These are phyloP conservation scores for Colletotrichum tropicicola DNA, from an alignment of 2,329 filamentous ascomycete genomes.

Conservation along the genomic window DNA sequence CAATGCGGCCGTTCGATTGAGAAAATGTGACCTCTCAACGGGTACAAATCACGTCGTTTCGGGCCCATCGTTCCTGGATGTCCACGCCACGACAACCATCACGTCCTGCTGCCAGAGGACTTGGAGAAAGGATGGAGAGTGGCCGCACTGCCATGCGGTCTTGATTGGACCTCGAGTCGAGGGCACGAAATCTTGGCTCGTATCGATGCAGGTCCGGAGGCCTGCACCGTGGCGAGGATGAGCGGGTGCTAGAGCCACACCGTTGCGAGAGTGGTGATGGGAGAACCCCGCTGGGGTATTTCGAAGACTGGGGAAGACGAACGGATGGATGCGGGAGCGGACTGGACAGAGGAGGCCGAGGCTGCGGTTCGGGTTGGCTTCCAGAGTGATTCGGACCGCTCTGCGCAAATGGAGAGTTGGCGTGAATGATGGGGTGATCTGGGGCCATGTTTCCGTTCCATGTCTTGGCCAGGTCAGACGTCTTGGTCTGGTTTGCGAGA, in stretches of 20 bases:
- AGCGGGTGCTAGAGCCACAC: slow-evolving; percentile 2
- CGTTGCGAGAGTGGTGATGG: not conserved
- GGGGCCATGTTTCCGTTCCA: not conserved
- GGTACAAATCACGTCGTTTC: not conserved
- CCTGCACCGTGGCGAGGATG: not conserved
- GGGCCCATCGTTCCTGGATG: not conserved
- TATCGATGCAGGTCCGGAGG: slow-evolving; percentile 13
- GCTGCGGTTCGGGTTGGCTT: no score
- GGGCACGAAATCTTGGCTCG: slow-evolving; percentile 12
- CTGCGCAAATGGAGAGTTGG: not conserved
- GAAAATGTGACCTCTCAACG: not conserved
- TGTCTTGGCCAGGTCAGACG: no score
- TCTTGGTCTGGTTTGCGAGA: no score
- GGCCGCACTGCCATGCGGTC: not conserved
- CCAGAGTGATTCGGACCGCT: not conserved
- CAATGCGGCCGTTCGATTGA: not conserved
- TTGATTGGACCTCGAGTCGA: not conserved
- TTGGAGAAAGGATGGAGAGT: not conserved
- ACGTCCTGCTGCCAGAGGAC: not conserved
- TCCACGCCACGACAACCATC: not conserved
- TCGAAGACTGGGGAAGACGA: not conserved
- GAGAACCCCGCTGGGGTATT: not conserved
- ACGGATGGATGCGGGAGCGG: no score
- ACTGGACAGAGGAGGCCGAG: no score
- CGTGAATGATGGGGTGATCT: not conserved